phyloP scores from a whole-genome alignment of 139 green algal genomes.

The Chlorella ohadii region DNA sequence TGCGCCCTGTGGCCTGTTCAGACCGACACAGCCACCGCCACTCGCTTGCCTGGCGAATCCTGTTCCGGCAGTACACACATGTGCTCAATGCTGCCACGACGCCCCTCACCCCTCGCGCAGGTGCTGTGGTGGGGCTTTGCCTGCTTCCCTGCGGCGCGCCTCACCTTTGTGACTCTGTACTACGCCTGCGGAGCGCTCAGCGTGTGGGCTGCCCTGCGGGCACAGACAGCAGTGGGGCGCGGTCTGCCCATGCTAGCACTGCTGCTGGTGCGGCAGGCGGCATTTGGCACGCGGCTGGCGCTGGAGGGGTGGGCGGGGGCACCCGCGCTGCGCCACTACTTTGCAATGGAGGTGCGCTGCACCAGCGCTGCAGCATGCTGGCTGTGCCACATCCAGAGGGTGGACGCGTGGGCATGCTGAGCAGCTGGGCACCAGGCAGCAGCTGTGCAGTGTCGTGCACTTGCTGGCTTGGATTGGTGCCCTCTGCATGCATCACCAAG shows the following conservation, averaged over 20 bases:
- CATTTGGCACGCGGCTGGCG: slow-evolving; percentile 6
- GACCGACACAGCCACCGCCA: too few relatives aligned
- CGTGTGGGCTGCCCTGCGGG: slow-evolving; percentile 20
- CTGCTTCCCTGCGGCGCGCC: slow-evolving; percentile 35
- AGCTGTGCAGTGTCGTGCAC: too few relatives aligned
- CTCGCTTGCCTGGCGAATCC: too few relatives aligned
- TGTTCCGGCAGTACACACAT: too few relatives aligned
- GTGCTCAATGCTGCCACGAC: too few relatives aligned
- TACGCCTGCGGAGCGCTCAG: slow-evolving; percentile 24
- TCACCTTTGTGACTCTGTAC: slow-evolving; percentile 18
- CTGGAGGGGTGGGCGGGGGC: slow-evolving; percentile 15
- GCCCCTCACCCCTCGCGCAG: too few relatives aligned
- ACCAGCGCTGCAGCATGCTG: background rate
- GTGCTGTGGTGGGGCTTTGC: slow-evolving; percentile 42
- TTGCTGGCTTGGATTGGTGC: too few relatives aligned
- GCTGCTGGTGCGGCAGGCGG: slow-evolving; percentile 25
- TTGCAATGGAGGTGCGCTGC: slow-evolving; percentile 40
- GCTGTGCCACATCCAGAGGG: too few relatives aligned
- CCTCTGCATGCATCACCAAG: too few relatives aligned
- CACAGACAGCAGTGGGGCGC: slow-evolving; percentile 7
- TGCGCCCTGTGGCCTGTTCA: too few relatives aligned
- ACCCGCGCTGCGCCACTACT: slow-evolving; percentile 37
- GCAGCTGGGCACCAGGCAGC: too few relatives aligned
- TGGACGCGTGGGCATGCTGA: too few relatives aligned
- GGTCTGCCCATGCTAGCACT: slow-evolving; percentile 47